A percentile compares a stretch with the other conserved stretches of the same genome.
These are phyloP conservation scores for Pueraria montana DNA, from an alignment of 306 rosid species.

Conservation along the genomic window DNA sequence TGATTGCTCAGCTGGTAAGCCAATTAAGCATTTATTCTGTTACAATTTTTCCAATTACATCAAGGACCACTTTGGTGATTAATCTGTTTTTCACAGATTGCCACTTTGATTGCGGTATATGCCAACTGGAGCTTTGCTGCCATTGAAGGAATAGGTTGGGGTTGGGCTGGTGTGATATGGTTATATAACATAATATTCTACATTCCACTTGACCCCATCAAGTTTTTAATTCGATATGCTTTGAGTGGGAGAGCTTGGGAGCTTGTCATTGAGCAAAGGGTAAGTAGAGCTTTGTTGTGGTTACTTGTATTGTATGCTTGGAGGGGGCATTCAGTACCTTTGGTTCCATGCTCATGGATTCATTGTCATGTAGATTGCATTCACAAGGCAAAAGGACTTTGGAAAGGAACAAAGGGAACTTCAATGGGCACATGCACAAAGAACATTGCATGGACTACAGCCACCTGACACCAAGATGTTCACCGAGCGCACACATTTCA, in stretches of 20 bases:
- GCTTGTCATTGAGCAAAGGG: conserved; percentile 94
- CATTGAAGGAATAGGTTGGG: conserved; percentile 95
- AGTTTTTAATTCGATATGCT: conserved; percentile 83
- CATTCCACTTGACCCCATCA: conserved; percentile 82
- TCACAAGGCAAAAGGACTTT: conserved; percentile 94
- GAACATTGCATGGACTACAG: conserved; percentile 87
- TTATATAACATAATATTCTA: conserved; percentile 80
- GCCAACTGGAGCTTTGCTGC: conserved; percentile 92
- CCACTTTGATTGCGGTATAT: conserved; percentile 88
- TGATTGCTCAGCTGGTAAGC: conserved; percentile 88
- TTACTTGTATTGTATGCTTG: neutral
- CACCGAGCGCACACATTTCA: conserved; percentile 81
- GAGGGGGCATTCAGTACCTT: conserved; percentile 24
- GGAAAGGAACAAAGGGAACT: conserved; percentile 97
- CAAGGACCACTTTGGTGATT: conserved; percentile 11
- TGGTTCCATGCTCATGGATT: conserved; percentile 26
- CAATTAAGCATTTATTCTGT: conserved; percentile 17
- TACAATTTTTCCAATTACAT: conserved; percentile 4
- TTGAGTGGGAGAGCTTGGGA: conserved; percentile 95
- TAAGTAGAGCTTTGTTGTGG: conserved; percentile 42
- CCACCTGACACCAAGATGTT: conserved; percentile 87
- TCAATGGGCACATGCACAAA: conserved; percentile 96
- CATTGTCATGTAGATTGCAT: conserved; percentile 72
- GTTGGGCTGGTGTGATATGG: conserved; percentile 98
- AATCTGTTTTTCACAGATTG: conserved; percentile 65